phyloP scores from a whole-genome alignment of 371 early-diverging fungal species.

The Haplosporangium sp. region DNA sequence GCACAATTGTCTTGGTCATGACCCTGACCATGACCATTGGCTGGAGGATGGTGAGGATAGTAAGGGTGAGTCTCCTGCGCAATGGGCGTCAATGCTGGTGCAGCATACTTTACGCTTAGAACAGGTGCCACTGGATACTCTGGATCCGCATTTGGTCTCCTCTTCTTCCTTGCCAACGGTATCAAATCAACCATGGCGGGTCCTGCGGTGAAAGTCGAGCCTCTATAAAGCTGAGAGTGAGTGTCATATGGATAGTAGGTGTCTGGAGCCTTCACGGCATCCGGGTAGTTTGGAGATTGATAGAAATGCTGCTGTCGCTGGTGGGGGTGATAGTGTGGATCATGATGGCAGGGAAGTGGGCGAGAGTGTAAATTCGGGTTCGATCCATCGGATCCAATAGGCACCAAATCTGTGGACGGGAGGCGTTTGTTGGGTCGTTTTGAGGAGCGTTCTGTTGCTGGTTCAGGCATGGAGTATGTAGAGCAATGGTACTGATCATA shows the following conservation, averaged over 20 bases:
- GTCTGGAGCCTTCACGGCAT: too few relatives aligned
- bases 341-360: background rate
- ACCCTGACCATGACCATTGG: constrained; percentile 3
- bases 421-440: constrained; percentile 29
- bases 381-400: constrained; percentile 24
- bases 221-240: too few relatives aligned
- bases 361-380: background rate
- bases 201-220: background rate
- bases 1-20: background rate
- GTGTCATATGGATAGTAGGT: too few relatives aligned
- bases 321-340: constrained; percentile 4
- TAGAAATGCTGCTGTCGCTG: constrained; percentile 9
- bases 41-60: constrained; percentile 14
- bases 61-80: constrained; percentile 24
- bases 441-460: background rate
- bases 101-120: background rate
- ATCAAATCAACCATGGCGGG: background rate
- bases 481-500: constrained; percentile 14
- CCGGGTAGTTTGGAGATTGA: background rate
- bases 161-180: constrained; percentile 35
- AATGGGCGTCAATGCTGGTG: constrained; percentile 6
- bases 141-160: constrained; percentile 29
- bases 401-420: constrained; percentile 20
- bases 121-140: constrained; percentile 5
- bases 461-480: background rate